Percentiles rank a stretch among this genome's conserved stretches.
These are phyloP conservation scores for Paramarasmius palmivorus DNA, from an alignment of 1,284 basidiomycete genomes.

Conservation along the genomic window DNA sequence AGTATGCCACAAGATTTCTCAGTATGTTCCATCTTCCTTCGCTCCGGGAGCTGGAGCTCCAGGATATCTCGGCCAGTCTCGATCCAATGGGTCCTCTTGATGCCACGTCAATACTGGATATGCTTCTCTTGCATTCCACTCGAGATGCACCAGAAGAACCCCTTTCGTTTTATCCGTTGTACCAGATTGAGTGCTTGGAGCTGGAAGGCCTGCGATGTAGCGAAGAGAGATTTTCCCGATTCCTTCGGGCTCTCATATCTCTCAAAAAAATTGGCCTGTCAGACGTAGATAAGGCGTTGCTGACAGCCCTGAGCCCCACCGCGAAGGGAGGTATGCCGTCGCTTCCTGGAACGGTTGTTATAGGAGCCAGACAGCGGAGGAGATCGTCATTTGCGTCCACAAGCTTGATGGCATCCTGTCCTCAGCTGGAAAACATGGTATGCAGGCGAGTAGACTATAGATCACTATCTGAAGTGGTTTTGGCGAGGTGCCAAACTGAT, in stretches of 20 bases:
- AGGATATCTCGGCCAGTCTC: constrained; percentile 42
- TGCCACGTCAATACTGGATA: constrained; percentile 32
- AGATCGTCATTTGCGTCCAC: constrained; percentile 3
- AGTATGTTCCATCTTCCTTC: constrained; percentile 42
- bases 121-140: constrained; percentile 15
- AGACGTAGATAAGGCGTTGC: background rate
- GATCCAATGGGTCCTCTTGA: constrained; percentile 30
- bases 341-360: background rate
- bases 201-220: constrained; percentile 8
- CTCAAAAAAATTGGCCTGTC: constrained; percentile 9
- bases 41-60: constrained; percentile 38
- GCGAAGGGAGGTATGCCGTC: background rate
- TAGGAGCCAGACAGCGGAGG: background rate
- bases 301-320: constrained; percentile 1
- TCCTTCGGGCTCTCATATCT: constrained; percentile 1
- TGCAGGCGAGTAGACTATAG: constrained; percentile 11
- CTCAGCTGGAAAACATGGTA: constrained; percentile 9
- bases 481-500: constrained; percentile 7
- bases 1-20: constrained; percentile 41
- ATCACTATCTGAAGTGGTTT: constrained; percentile 8
- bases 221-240: constrained; percentile 4
- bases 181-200: constrained; percentile 5
- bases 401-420: constrained; percentile 8
- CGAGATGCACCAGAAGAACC: constrained; percentile 5
- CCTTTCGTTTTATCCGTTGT: background rate